Evolutionary conservation across 1,139 yeast species (phyloP), one percentile per base, ranked within the genome.

Genomic region (Geotrichum europaeum): DNA sequence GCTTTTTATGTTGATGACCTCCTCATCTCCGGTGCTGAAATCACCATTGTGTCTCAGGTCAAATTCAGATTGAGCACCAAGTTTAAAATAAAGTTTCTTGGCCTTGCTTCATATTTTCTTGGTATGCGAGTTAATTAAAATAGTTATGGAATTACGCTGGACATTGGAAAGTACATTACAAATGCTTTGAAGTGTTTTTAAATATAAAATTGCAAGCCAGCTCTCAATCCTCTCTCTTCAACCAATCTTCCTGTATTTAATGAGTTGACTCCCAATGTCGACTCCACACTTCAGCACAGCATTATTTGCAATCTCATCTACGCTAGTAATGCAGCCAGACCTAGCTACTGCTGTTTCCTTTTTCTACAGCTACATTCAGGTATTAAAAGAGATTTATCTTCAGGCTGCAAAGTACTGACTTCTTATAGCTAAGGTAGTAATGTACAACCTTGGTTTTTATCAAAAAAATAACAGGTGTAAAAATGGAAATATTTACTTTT

Each of bases 331-430:
- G 60, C 64, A 18, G 63, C 58, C 24, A 56, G 68, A 9, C 60
- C 62, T 66, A 2, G 49, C 63, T 1, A 62, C 34, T 49, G 57
- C 60, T 12, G 65, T 63, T 5, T 45, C 51, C 24, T 20, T 51
- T 18, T 22, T 60, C n/a, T 49, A 45, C 15, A n/a, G 60, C 22
- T 62, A 53, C 53, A 59, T 56, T 60, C 61, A 51, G 60, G 61
- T 12, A 43, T 65, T 56, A 36, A 57, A 22, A 56, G 64, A 45
- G 57, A 63, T 28, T 7, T 63, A 55, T 58, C 47, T 32, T 60
- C 63, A 22, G 56, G 61, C 66, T 12, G 66, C 65, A 13, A 64
- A 65, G 49, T 64, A 58, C 28, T 60, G 57, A 18, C 56, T 65
- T 15, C 56, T n/a, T n/a, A n/a, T n/a, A n/a, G n/a, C n/a, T n/a